Evolutionary conservation across 352 stramenopile genomes (phyloP), one percentile per base, ranked within the genome.

Genomic region (Poterioochromonas sp.): DNA sequence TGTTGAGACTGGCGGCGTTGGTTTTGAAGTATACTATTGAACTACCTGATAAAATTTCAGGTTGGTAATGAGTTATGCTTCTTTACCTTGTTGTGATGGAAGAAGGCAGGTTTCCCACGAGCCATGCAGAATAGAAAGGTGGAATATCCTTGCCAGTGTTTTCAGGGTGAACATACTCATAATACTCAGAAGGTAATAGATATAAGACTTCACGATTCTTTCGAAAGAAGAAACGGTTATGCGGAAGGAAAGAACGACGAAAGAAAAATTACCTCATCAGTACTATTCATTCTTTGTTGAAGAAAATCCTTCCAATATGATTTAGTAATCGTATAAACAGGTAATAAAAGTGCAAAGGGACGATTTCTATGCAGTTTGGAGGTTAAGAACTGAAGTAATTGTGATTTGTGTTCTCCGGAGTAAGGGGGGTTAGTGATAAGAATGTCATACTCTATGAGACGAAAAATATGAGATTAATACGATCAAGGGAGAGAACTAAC

Each of bases 391-490:
- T 73, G 54, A 15, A 85, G 79, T 39, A 85, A 68, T 77, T 79
- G 76, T 26, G 76, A 47, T 40, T 85, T 78, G 69, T 92, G 87
- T 62, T 91, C 86, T 11, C 79, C 86, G 51, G 80, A 88, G 47
- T 91, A 93, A 0, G 88, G 88, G 41, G 88, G 88, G 80, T 93
- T 93, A 22, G 87, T 92, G 1, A 91, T 44, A 8, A 93, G 81
- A 5, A 89, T 76, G 79, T 93, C 85, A 78, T 58, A 58, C 47
- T 58, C 15, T 26, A 58, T 58, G 5, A 35, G 54, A 65, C 54
- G 26, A 32, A 35, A 39, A 65, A 39, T 65, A 65, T 22, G 34
- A 12, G 2, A 71, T 76, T 32, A 29, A 32, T 8, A 58, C n/a
- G n/a, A n/a, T n/a, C n/a, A n/a, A n/a, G n/a, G n/a, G n/a, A n/a